phyloP scores from a whole-genome alignment of 2,329 filamentous ascomycete species.

The Chaetomiaceae sp. region DNA sequence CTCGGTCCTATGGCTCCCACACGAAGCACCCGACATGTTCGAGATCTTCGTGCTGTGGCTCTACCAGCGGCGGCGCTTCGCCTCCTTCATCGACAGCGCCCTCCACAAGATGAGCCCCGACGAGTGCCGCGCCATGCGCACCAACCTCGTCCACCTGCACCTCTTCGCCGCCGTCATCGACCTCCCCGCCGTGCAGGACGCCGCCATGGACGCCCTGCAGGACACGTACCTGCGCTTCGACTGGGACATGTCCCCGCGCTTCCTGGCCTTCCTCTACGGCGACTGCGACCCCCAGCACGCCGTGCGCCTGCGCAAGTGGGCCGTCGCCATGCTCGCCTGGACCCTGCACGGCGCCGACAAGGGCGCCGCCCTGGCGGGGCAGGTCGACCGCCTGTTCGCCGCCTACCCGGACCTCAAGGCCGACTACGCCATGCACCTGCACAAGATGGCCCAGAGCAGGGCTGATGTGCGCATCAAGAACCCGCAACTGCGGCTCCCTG shows the following conservation, averaged over 20 bases:
- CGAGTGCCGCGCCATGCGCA: constrained; percentile 40
- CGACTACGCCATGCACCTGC: constrained; percentile 50
- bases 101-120: constrained; percentile 24
- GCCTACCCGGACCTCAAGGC: constrained; percentile 43
- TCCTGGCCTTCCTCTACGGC: constrained; percentile 51
- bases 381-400: constrained; percentile 42
- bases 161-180: constrained; percentile 52
- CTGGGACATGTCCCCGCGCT: constrained; percentile 52
- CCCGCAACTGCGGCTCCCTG: constrained; percentile 54
- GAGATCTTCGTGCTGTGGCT: constrained; percentile 51
- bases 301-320: constrained; percentile 54
- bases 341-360: constrained; percentile 38
- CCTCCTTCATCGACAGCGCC: constrained; percentile 40
- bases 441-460: constrained; percentile 47
- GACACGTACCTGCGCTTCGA: constrained; percentile 55
- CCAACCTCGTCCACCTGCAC: constrained; percentile 53
- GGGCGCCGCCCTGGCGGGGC: constrained; percentile 26
- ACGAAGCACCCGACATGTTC: constrained; percentile 49
- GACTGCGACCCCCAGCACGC: constrained; percentile 47
- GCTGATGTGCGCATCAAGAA: constrained; percentile 55
- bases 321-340: constrained; percentile 58
- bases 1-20: constrained; percentile 36
- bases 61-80: constrained; percentile 42
- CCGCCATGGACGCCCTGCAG: constrained; percentile 55
- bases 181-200: constrained; percentile 49